Evolutionary conservation across 2,329 filamentous ascomycete species (phyloP).

Genomic region (Xylariaceae sp.): DNA sequence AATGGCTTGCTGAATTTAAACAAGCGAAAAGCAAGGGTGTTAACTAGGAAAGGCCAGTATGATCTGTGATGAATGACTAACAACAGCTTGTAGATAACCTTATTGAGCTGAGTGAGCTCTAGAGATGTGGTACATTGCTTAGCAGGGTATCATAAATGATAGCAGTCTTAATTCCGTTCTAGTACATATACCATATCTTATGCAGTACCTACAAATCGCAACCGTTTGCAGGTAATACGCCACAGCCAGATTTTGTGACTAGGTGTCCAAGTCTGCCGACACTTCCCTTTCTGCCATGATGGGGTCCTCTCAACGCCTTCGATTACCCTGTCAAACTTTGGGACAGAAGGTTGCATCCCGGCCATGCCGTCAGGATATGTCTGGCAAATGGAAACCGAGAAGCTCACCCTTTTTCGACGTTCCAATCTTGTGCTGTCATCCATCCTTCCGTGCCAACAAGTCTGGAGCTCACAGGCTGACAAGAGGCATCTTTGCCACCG

Average conservation of each 20-base stretch:
- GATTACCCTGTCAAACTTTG: slow-evolving; percentile 4
- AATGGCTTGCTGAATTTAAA: slow-evolving; percentile 63
- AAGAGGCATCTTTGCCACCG: slow-evolving; percentile 58
- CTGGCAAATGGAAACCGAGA: not conserved
- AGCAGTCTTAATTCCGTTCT: too few relatives aligned
- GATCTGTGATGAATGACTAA: slow-evolving; percentile 10
- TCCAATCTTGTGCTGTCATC: slow-evolving; percentile 57
- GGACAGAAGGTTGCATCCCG: not conserved
- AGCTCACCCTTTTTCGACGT: slow-evolving; percentile 47
- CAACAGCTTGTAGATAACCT: slow-evolving; percentile 14
- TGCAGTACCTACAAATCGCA: too few relatives aligned
- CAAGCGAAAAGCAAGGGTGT: not conserved
- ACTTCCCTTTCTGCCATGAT: too few relatives aligned
- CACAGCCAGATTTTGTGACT: too few relatives aligned
- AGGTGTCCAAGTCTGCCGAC: too few relatives aligned
- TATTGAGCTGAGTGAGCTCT: slow-evolving; percentile 13
- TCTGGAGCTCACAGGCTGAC: slow-evolving; percentile 49
- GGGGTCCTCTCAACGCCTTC: too few relatives aligned
- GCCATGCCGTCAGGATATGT: not conserved
- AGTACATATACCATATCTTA: too few relatives aligned
- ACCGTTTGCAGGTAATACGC: too few relatives aligned
- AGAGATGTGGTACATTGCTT: not conserved
- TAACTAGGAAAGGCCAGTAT: not conserved
- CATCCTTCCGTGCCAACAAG: slow-evolving; percentile 65
- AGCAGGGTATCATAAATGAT: too few relatives aligned